phyloP scores from a whole-genome alignment of 306 rosid species.

The Trifolium pratense region DNA sequence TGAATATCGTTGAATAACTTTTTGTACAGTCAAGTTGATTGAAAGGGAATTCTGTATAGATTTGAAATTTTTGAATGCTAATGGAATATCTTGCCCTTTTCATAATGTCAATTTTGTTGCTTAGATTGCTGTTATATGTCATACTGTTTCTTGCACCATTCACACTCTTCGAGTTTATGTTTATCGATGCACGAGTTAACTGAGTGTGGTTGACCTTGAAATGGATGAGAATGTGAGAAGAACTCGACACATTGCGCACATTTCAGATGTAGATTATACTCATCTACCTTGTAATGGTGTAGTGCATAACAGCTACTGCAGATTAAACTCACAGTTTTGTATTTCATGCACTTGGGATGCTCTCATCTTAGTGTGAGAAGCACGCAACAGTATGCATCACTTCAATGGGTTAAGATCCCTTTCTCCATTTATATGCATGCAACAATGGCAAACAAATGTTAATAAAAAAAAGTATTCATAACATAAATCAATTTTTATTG shows the following conservation, averaged over 20 bases:
- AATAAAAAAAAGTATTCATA: not conserved
- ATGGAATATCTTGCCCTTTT: slow-evolving; percentile 17
- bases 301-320: not conserved
- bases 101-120: slow-evolving; percentile 19
- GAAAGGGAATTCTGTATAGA: slow-evolving; percentile 33
- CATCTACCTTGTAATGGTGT: slow-evolving; percentile 46
- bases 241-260: slow-evolving; percentile 60
- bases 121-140: slow-evolving; percentile 44
- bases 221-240: slow-evolving; percentile 53
- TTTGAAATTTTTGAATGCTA: slow-evolving; percentile 37
- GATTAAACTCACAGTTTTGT: no score
- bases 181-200: slow-evolving; percentile 39
- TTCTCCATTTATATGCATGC: not conserved
- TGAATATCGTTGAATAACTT: slow-evolving; percentile 33
- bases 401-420: not conserved
- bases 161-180: slow-evolving; percentile 39
- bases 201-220: slow-evolving; percentile 56
- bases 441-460: not conserved
- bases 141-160: slow-evolving; percentile 39
- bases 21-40: slow-evolving; percentile 50
- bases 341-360: not conserved
- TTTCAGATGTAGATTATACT: slow-evolving; percentile 63
- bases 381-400: not conserved
- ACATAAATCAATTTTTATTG: not conserved
- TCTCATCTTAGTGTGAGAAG: not conserved